Base-by-base conservation (phyloP, 768 basidiomycete species). In the Lactarius akahatsu region DNA sequence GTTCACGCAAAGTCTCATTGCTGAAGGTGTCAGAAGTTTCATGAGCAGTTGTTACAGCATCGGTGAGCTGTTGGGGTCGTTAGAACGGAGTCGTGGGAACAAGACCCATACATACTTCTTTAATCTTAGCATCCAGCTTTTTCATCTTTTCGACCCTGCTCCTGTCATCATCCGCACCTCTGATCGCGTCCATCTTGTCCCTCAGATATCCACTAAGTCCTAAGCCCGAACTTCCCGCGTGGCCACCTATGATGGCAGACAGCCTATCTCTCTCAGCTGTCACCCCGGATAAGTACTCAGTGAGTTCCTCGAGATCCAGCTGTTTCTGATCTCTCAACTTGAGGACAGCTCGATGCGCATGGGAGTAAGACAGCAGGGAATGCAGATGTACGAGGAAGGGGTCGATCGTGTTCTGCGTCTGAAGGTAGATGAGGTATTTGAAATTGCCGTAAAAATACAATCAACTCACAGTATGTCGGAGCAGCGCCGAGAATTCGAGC, bases 321-420 rank as follows among this genome's bases (percentile, higher is more conserved):
- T 99, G 97, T 76, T 98, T 99, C 78, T 98, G 97, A 75, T 98
- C 97, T 55, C 97, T 88, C 36, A 97, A 83, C 77, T 93, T 96
- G 70, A 99, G 84, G 26, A 98, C 94, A n/a, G 90, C 87, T 60
- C 93, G 89, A 71, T 98, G 96, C 36, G 92, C 89, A 74, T 94
- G 88, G 2, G 94, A 93, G 77, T 98, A 98, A n/a, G 88, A 84
- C n/a, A 95, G 80, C 7, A 98, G 82, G 2, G 95, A 94, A 73
- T 97, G 94, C 1, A 98, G 81, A 73, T 96, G 94, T 34, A 88
- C 78, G 45, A 98, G 86, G 77, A 97, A 90, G 5, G 96, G 95
- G 73, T 97, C 96, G 4, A 90, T 91, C 0, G 91, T 90, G n/a
- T 86, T 91, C 77, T 91, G 88, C 6, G 93, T 94, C 92, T 96